Evolutionary conservation across 495 filamentous ascomycete species (phyloP).

Genomic region (Melanomma pulvis-pyrius): DNA sequence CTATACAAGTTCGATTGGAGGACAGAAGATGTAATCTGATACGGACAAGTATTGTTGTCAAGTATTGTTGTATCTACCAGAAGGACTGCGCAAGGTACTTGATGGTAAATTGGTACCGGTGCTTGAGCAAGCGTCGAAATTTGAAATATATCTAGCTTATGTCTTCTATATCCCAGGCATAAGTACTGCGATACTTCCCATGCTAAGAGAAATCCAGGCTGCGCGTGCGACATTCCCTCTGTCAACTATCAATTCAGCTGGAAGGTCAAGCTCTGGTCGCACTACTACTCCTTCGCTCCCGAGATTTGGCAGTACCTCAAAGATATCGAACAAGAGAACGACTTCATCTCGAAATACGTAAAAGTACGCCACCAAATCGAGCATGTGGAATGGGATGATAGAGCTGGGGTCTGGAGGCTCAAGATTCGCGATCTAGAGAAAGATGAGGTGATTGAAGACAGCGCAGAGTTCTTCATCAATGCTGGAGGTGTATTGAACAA

Average conservation of each 20-base stretch:
- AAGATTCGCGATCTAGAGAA: constrained; percentile 40
- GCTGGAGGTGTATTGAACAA: constrained; percentile 48
- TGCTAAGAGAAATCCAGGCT: constrained; percentile 36
- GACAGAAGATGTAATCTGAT: no score
- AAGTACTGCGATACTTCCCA: background rate
- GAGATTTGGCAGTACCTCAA: constrained; percentile 52
- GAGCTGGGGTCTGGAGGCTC: constrained; percentile 42
- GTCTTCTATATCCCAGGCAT: background rate
- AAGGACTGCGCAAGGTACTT: no score
- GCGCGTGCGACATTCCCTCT: constrained; percentile 47
- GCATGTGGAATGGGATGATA: constrained; percentile 41
- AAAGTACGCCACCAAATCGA: constrained; percentile 44
- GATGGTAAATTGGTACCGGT: no score
- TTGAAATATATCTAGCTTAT: no score
- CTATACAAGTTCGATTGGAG: background rate
- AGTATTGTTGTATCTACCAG: no score
- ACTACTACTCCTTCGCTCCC: constrained; percentile 48
- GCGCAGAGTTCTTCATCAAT: constrained; percentile 47
- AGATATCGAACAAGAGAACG: constrained; percentile 48
- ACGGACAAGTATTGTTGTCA: no score
- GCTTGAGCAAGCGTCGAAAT: no score
- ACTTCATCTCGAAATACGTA: constrained; percentile 46
- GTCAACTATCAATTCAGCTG: constrained; percentile 48
- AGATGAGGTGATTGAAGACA: constrained; percentile 42
- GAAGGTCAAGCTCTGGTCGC: constrained; percentile 50